Evolutionary conservation across 2,329 filamentous ascomycete species (phyloP).

Genomic region (Grosmannia huntii): DNA sequence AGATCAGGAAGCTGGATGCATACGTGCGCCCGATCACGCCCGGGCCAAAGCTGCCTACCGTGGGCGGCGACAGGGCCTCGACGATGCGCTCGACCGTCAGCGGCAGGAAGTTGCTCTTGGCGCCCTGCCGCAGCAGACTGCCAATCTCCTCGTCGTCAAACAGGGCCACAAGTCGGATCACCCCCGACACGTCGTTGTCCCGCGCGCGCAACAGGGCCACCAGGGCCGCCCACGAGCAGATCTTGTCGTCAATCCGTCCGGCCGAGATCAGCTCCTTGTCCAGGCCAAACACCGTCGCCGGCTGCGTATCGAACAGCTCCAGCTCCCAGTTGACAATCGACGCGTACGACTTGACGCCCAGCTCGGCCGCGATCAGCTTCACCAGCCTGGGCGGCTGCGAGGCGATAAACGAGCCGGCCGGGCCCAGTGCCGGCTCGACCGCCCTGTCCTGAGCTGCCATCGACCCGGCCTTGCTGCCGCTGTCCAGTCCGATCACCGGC

Average conservation of each 20-base stretch:
- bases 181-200: constrained; percentile 42
- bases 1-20: constrained; percentile 83
- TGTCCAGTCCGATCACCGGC: constrained; percentile 82
- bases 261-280: constrained; percentile 92
- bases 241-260: constrained; percentile 91
- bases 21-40: constrained; percentile 68
- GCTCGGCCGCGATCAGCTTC: constrained; percentile 63
- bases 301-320: constrained; percentile 84
- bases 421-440: constrained; percentile 37
- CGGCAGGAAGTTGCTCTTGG: constrained; percentile 77
- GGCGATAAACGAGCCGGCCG: constrained; percentile 57
- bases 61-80: constrained; percentile 44
- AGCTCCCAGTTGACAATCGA: constrained; percentile 92
- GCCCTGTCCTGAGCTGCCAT: constrained; percentile 14
- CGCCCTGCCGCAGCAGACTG: constrained; percentile 79
- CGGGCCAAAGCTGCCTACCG: constrained; percentile 29
- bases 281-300: constrained; percentile 69
- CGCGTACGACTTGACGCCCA: constrained; percentile 60
- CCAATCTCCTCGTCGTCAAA: constrained; percentile 98
- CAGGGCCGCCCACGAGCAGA: constrained; percentile 87
- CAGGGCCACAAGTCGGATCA: constrained; percentile 81
- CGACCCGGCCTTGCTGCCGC: constrained; percentile 36
- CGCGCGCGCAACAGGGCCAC: constrained; percentile 65
- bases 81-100: constrained; percentile 68
- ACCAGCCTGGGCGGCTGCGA: constrained; percentile 81